A percentile compares a stretch with the other conserved stretches of the same genome.
These are phyloP conservation scores for Tieghemostelium lacteum DNA, from an alignment of 78 protist genomes.

Conservation along the genomic window DNA sequence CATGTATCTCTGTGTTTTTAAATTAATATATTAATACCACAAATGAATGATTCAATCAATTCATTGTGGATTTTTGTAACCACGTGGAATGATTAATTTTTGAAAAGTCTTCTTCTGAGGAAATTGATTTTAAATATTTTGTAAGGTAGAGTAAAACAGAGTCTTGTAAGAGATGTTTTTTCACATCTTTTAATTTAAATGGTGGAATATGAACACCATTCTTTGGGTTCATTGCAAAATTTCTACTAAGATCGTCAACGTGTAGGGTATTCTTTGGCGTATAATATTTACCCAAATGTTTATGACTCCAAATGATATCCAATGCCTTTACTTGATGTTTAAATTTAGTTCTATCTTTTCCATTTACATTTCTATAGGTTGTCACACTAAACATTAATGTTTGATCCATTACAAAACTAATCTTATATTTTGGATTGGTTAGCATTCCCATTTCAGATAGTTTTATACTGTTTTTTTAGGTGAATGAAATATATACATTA, in stretches of 20 bases:
- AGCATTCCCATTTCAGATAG: constrained; percentile 74
- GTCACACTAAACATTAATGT: constrained; percentile 76
- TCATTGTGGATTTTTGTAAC: constrained; percentile 20
- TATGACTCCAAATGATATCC: constrained; percentile 74
- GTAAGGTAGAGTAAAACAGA: constrained; percentile 28
- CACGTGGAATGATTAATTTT: constrained; percentile 59
- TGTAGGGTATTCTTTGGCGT: constrained; percentile 57
- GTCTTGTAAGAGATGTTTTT: constrained; percentile 2
- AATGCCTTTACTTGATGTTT: constrained; percentile 75
- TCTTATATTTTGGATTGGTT: constrained; percentile 70
- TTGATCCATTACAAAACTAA: constrained; percentile 80
- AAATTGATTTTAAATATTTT: constrained; percentile 38
- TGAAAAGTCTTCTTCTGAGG: constrained; percentile 53
- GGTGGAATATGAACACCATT: constrained; percentile 80
- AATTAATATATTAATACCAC: too few species aligned
- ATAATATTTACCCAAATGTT: constrained; percentile 43
- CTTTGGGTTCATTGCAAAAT: constrained; percentile 82
- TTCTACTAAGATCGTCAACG: constrained; percentile 16
- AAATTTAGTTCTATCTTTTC: constrained; percentile 66
- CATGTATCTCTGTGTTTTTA: too few species aligned
- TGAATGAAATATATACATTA: too few species aligned
- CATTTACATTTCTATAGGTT: constrained; percentile 26
- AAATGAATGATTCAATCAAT: too few species aligned
- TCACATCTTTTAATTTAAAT: constrained; percentile 47
- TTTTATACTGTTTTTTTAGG: too few species aligned